phyloP scores from a whole-genome alignment of 495 filamentous ascomycete species.

The Penicillium macrosclerotiorum region DNA sequence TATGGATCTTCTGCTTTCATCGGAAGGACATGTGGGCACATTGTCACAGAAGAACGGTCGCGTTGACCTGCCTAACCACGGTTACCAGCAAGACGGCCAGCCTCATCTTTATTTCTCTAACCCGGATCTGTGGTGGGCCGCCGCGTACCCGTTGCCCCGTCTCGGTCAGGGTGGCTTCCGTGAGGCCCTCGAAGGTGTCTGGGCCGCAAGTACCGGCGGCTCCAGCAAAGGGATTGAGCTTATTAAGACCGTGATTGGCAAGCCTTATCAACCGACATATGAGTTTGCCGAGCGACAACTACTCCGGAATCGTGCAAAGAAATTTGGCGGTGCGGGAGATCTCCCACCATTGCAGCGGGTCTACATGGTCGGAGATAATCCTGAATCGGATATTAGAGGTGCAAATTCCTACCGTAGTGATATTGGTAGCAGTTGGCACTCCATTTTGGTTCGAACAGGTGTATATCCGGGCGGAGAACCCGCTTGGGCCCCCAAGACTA shows the following conservation, averaged over 20 bases:
- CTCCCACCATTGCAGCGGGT: conserved; percentile 58
- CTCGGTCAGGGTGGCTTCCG: conserved; percentile 93
- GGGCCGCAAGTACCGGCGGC: conserved; percentile 68
- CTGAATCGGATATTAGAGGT: conserved; percentile 87
- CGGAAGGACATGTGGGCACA: conserved; percentile 72
- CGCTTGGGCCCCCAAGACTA: conserved; percentile 51
- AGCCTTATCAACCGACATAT: conserved; percentile 76
- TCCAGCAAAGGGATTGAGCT: conserved; percentile 54
- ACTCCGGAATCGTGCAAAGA: conserved; percentile 52
- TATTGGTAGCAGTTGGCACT: conserved; percentile 69
- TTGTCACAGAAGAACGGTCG: conserved; percentile 59
- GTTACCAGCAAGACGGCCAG: conserved; percentile 76
- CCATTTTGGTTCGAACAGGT: conserved; percentile 80
- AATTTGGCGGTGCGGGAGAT: conserved; percentile 32
- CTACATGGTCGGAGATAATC: conserved; percentile 99
- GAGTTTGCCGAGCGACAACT: conserved; percentile 78
- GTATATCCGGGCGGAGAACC: conserved; percentile 66
- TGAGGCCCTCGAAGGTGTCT: conserved; percentile 74
- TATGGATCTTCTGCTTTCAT: conserved; percentile 74
- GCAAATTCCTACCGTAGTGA: conserved; percentile 72
- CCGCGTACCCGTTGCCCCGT: conserved; percentile 77
- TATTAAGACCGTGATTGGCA: conserved; percentile 71
- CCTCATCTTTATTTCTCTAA: conserved; percentile 84
- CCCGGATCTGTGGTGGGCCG: conserved; percentile 86
- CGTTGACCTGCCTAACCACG: conserved; percentile 60